Conservation (phyloP, 352 stramenopile species). For the Pythium rhizo-oryzae region DNA sequence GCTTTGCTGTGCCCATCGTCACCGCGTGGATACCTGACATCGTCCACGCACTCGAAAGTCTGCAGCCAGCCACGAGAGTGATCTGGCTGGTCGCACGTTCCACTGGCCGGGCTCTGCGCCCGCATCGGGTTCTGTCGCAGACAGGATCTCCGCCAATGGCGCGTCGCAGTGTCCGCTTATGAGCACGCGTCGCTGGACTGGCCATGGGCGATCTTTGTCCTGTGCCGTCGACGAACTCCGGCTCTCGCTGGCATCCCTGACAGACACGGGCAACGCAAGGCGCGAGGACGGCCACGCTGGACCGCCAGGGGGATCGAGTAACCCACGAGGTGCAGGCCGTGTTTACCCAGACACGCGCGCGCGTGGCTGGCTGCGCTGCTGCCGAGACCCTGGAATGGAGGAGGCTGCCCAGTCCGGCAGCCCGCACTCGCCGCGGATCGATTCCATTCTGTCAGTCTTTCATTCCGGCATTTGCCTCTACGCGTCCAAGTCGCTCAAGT, state of each 20-base stretch:
- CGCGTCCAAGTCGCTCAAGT: neutral
- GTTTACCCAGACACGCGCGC: too few relatives aligned
- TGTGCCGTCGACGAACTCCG: slow-evolving; percentile 10
- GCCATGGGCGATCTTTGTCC: slow-evolving; percentile 11
- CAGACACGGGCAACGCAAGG: neutral
- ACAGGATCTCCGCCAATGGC: slow-evolving; percentile 9
- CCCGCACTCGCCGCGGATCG: neutral
- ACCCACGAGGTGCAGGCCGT: too few relatives aligned
- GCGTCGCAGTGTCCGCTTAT: neutral
- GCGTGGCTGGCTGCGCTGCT: too few relatives aligned
- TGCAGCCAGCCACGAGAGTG: neutral
- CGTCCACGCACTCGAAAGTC: too few relatives aligned
- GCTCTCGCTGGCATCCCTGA: neutral
- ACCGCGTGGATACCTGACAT: too few relatives aligned
- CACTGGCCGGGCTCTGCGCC: slow-evolving; percentile 2
- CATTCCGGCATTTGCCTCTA: slow-evolving; percentile 23
- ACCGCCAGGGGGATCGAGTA: neutral
- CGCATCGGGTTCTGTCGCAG: neutral
- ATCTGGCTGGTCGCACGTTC: slow-evolving; percentile 9
- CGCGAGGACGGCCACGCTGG: neutral
- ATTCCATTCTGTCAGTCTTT: neutral
- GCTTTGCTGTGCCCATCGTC: too few relatives aligned
- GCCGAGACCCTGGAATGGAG: too few relatives aligned
- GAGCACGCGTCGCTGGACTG: neutral
- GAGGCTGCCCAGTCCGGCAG: too few relatives aligned